Conservation (phyloP, 306 rosid genomes). For the Styphnolobium japonicum region DNA sequence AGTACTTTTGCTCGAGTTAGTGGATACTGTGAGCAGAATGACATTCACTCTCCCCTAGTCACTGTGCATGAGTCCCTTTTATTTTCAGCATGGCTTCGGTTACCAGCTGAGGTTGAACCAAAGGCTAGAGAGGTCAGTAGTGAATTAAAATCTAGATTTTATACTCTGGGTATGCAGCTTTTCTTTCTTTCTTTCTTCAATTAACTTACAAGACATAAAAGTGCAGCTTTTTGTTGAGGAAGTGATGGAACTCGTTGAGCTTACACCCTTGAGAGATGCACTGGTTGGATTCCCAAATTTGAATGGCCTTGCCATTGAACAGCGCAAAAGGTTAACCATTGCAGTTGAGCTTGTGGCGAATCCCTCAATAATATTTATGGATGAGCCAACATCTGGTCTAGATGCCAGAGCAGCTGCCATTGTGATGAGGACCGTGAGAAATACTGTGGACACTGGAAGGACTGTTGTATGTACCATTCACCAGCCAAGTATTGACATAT, state of each 20-base stretch:
- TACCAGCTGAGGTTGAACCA: constrained; percentile 3
- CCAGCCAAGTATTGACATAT: constrained; percentile 36
- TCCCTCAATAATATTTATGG: constrained; percentile 32
- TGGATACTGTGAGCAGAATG: constrained; percentile 34
- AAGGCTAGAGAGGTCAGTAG: constrained; percentile 3
- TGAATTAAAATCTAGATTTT: neutral
- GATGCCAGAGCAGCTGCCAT: constrained; percentile 33
- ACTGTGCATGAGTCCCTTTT: constrained; percentile 24
- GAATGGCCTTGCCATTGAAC: constrained; percentile 16
- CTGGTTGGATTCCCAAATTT: constrained; percentile 27
- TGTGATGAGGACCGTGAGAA: constrained; percentile 32
- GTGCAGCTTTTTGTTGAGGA: constrained; percentile 18
- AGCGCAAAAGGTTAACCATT: constrained; percentile 30
- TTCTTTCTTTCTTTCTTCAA: neutral
- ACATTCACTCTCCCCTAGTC: constrained; percentile 16
- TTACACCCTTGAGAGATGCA: constrained; percentile 10
- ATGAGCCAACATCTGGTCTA: constrained; percentile 32
- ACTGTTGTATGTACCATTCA: constrained; percentile 34
- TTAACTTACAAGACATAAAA: neutral
- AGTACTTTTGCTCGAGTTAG: constrained; percentile 28
- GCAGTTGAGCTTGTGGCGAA: constrained; percentile 34
- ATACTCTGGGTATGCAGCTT: neutral
- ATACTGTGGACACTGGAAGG: constrained; percentile 29
- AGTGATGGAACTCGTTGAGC: constrained; percentile 23
- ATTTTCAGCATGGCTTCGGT: constrained; percentile 25